Percentiles rank a stretch among this genome's conserved stretches.
These are phyloP conservation scores for Lactarius tabidus DNA, from an alignment of 768 basidiomycete genomes.

Conservation along the genomic window DNA sequence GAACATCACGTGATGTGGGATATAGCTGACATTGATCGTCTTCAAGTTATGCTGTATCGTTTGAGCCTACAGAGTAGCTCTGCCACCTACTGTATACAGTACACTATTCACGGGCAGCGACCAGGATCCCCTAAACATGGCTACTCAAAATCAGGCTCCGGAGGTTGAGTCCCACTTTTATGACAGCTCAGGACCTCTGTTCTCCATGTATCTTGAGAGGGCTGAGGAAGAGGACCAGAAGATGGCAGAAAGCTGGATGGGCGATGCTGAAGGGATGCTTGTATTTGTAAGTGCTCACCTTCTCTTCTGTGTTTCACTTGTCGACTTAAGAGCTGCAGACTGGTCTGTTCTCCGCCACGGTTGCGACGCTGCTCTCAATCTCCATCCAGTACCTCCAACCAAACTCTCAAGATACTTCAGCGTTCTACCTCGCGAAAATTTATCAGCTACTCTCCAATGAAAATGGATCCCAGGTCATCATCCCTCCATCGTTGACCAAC, in stretches of 20 bases:
- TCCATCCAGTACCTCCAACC: conserved; percentile 7
- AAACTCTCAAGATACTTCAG: conserved; percentile 5
- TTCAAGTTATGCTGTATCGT: too few species aligned
- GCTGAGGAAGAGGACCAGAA: not conserved
- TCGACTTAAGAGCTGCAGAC: not conserved
- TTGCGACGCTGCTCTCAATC: not conserved
- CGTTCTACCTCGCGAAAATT: conserved; percentile 1
- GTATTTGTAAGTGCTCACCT: not conserved
- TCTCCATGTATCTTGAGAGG: conserved; percentile 4
- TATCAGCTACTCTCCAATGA: not conserved
- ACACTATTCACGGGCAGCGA: too few species aligned
- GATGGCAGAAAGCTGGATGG: conserved; percentile 9
- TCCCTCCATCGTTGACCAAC: not conserved
- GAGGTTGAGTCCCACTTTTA: not conserved
- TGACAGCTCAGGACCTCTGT: conserved; percentile 2
- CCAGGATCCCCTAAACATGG: too few species aligned
- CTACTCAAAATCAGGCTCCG: not conserved
- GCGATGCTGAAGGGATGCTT: conserved; percentile 1
- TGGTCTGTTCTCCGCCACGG: conserved; percentile 11
- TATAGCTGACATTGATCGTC: too few species aligned
- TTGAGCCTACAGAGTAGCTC: too few species aligned
- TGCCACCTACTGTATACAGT: too few species aligned
- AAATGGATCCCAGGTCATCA: not conserved
- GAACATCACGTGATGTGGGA: too few species aligned
- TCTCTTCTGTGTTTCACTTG: not conserved